Evolutionary conservation across 1,139 yeast species (phyloP).

Genomic region (Meyerozyma guilliermondii): DNA sequence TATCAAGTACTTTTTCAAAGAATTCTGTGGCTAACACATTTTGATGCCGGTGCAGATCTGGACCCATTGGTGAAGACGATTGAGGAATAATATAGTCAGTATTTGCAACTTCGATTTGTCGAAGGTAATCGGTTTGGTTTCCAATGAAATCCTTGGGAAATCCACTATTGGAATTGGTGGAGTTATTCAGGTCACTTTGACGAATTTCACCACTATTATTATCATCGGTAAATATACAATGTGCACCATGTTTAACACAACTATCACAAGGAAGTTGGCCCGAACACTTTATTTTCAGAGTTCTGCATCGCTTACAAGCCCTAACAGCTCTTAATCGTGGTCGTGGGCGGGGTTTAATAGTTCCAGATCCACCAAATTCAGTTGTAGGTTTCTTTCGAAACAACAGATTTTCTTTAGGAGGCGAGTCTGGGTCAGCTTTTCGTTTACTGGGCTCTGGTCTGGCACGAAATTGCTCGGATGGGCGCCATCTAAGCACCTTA

Average conservation of each 20-base stretch:
- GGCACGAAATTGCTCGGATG: not conserved
- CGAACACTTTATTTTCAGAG: slow-evolving; percentile 13
- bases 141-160: not conserved
- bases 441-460: not conserved
- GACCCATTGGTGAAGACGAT: slow-evolving; percentile 8
- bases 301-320: slow-evolving; percentile 14
- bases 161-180: slow-evolving; percentile 11
- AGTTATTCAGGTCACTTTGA: slow-evolving; percentile 31
- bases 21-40: slow-evolving; percentile 43
- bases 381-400: not conserved
- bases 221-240: slow-evolving; percentile 4
- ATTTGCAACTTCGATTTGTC: not conserved
- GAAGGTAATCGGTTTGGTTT: not conserved
- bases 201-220: slow-evolving; percentile 16
- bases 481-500: not conserved
- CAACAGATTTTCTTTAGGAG: not conserved
- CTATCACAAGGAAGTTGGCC: slow-evolving; percentile 11
- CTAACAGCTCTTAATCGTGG: slow-evolving; percentile 7
- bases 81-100: not conserved
- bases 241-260: slow-evolving; percentile 9
- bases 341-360: not conserved
- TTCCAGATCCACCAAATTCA: not conserved
- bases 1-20: slow-evolving; percentile 33
- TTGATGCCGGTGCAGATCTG: slow-evolving; percentile 42
- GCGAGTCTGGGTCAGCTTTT: not conserved